Evolutionary conservation across 148 eudicot genomes (phyloP).

Genomic region (Cornus controversa): DNA sequence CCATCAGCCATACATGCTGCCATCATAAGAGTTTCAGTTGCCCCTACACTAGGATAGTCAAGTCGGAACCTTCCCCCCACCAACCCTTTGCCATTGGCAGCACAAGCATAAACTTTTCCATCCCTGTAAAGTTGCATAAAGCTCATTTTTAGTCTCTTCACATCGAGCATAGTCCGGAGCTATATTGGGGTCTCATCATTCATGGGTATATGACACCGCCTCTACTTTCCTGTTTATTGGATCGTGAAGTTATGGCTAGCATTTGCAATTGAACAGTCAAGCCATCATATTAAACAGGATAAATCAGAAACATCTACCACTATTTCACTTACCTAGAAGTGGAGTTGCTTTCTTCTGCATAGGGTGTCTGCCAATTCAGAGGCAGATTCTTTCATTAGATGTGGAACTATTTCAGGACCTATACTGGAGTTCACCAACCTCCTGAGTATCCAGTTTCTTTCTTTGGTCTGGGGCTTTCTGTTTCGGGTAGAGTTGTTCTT

Average conservation of each 20-base stretch:
- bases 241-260: background rate
- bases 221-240: background rate
- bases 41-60: conserved; percentile 28
- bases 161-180: background rate
- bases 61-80: conserved; percentile 22
- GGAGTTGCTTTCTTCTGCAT: no score
- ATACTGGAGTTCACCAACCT: no score
- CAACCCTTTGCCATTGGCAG: conserved; percentile 20
- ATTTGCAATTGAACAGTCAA: background rate
- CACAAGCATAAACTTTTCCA: conserved; percentile 16
- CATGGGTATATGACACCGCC: background rate
- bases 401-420: no score
- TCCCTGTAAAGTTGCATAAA: conserved; percentile 12
- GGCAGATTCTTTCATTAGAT: no score
- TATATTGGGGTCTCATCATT: background rate
- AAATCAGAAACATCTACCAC: background rate
- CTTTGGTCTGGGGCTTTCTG: no score
- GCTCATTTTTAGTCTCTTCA: background rate
- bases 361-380: no score
- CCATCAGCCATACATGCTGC: conserved; percentile 31
- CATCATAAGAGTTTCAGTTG: conserved; percentile 33
- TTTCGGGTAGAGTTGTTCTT: no score
- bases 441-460: no score
- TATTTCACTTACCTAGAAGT: no score
- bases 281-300: background rate